Evolutionary conservation across 2,329 filamentous ascomycete species (phyloP).

Genomic region (Fusarium musae): DNA sequence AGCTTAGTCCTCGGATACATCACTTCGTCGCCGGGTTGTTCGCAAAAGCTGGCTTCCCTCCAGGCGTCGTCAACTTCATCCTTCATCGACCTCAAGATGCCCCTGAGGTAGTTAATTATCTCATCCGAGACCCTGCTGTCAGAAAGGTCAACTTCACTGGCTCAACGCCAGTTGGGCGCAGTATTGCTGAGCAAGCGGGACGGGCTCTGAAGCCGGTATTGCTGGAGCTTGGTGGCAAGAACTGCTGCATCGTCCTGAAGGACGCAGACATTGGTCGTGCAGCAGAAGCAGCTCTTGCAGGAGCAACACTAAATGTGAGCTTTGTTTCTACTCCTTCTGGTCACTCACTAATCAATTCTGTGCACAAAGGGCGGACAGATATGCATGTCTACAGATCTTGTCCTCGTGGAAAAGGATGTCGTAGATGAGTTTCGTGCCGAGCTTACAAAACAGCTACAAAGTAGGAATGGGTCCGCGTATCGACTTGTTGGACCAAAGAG

Average conservation of each 20-base stretch:
- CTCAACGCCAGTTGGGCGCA: background rate
- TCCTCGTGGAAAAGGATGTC: background rate
- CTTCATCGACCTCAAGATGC: background rate
- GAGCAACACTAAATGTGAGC: background rate
- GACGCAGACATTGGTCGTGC: background rate
- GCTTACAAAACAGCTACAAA: background rate
- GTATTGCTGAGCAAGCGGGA: background rate
- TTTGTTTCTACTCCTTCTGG: accelerated
- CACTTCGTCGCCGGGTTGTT: background rate
- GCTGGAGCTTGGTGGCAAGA: background rate
- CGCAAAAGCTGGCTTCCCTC: background rate
- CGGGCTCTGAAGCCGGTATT: background rate
- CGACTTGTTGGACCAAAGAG: background rate
- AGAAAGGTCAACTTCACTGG: background rate
- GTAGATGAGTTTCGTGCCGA: background rate
- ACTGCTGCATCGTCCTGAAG: background rate
- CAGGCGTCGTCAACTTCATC: background rate
- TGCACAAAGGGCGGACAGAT: background rate
- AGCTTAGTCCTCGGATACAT: background rate
- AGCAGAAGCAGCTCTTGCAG: background rate
- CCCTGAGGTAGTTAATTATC: background rate
- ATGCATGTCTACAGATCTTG: background rate
- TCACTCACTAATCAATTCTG: accelerated
- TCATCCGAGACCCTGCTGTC: background rate
- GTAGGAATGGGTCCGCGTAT: accelerated